Conservation (phyloP, 2,329 filamentous ascomycete species). For the Penicillium sumatraense region DNA sequence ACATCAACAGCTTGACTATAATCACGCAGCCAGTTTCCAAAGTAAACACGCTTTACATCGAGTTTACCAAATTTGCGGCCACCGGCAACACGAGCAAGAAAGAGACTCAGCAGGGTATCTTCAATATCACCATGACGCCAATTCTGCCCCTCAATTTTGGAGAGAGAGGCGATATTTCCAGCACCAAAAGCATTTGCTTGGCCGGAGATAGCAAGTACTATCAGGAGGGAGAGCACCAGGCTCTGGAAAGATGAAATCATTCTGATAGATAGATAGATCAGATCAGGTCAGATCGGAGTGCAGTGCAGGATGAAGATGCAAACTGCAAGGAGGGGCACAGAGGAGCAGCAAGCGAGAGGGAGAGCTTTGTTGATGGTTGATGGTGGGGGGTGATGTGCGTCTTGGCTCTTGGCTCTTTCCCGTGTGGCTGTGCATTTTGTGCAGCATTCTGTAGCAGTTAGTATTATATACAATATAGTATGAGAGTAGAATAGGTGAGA, state of each 20-base stretch:
- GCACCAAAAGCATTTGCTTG: constrained; percentile 81
- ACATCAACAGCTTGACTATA: constrained; percentile 95
- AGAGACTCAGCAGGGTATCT: constrained; percentile 78
- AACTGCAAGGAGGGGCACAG: constrained; percentile 1
- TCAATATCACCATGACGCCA: constrained; percentile 94
- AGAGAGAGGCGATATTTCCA: constrained; percentile 82
- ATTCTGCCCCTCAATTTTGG: constrained; percentile 81
- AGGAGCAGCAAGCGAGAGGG: too few relatives aligned
- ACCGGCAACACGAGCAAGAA: constrained; percentile 65
- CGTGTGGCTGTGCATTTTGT: too few relatives aligned
- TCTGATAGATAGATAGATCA: constrained; percentile 1
- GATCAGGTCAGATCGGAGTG: not conserved
- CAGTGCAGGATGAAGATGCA: not conserved
- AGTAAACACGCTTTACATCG: constrained; percentile 87
- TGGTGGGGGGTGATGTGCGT: constrained; percentile 12
- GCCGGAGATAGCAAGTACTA: constrained; percentile 69
- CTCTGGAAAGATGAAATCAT: constrained; percentile 28
- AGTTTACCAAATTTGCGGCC: constrained; percentile 88
- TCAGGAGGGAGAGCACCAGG: constrained; percentile 42
- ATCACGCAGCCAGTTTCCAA: constrained; percentile 93
- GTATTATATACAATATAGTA: too few relatives aligned
- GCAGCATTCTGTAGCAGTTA: too few relatives aligned
- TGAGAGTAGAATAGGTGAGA: too few relatives aligned
- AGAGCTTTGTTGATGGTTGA: constrained; percentile 9
- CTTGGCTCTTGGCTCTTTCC: too few relatives aligned